phyloP scores from a whole-genome alignment of 352 stramenopile species.

The Phytophthora sp. region DNA sequence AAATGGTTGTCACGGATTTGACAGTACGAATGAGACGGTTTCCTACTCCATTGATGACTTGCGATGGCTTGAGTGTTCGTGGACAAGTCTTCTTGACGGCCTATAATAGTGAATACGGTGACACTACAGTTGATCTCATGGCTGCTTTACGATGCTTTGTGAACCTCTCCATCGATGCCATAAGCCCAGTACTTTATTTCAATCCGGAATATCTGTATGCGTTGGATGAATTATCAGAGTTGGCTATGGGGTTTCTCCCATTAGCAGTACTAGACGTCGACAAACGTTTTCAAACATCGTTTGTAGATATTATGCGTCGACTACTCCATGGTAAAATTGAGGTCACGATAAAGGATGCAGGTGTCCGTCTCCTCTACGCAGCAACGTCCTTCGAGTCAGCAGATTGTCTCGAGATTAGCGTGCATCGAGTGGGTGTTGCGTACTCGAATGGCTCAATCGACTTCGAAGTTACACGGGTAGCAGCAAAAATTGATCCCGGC shows the following conservation, averaged over 20 bases:
- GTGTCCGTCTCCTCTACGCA: constrained; percentile 51
- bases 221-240: constrained; percentile 50
- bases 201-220: constrained; percentile 60
- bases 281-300: constrained; percentile 32
- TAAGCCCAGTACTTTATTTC: constrained; percentile 53
- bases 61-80: constrained; percentile 36
- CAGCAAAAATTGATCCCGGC: constrained; percentile 72
- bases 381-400: constrained; percentile 54
- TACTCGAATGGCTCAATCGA: constrained; percentile 45
- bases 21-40: constrained; percentile 55
- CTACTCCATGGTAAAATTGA: constrained; percentile 63
- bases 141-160: constrained; percentile 45
- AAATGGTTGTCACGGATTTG: constrained; percentile 40
- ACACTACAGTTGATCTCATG: constrained; percentile 34
- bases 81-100: constrained; percentile 49
- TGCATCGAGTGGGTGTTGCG: constrained; percentile 42
- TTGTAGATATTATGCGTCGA: constrained; percentile 65
- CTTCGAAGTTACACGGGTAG: constrained; percentile 52
- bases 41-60: constrained; percentile 51
- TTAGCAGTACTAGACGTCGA: constrained; percentile 60
- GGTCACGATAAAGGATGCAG: constrained; percentile 44
- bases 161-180: constrained; percentile 47
- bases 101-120: constrained; percentile 18
- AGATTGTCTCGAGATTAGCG: constrained; percentile 59
- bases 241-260: constrained; percentile 42